Evolutionary conservation across 2,329 filamentous ascomycete species (phyloP).

Genomic region (Curvularia spicifera): DNA sequence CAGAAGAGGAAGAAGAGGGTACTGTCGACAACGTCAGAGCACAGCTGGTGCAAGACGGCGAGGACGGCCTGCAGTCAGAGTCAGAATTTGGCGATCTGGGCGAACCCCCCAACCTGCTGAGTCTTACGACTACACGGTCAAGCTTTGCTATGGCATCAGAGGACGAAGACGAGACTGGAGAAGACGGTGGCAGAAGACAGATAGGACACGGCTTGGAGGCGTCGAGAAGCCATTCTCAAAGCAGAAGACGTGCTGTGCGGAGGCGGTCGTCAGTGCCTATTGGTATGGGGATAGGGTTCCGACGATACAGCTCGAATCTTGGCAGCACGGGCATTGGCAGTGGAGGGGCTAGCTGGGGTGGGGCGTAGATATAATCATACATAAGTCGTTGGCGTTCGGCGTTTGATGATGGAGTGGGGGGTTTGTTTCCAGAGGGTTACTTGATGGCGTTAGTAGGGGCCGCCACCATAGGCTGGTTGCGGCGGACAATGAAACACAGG

Average conservation of each 20-base stretch:
- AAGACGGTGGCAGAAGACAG: slow-evolving; percentile 16
- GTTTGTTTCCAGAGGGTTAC: not conserved
- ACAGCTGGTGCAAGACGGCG: slow-evolving; percentile 7
- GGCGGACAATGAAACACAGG: not conserved
- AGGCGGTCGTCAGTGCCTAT: slow-evolving; percentile 54
- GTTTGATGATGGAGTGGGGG: slow-evolving; percentile 1
- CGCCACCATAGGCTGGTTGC: not conserved
- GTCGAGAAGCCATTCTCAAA: slow-evolving; percentile 38
- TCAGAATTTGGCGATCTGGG: slow-evolving; percentile 48
- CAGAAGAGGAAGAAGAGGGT: slow-evolving; percentile 25
- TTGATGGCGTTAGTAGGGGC: not conserved
- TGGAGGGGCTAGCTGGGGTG: slow-evolving; percentile 46
- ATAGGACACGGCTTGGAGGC: slow-evolving; percentile 22
- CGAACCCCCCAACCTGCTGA: slow-evolving; percentile 43
- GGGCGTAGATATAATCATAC: slow-evolving; percentile 13
- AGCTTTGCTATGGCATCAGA: slow-evolving; percentile 34
- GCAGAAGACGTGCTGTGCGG: slow-evolving; percentile 41
- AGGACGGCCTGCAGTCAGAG: slow-evolving; percentile 38
- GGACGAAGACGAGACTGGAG: slow-evolving; percentile 30
- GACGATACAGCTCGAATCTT: slow-evolving; percentile 55
- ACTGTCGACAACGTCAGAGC: not conserved
- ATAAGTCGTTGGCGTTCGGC: not conserved
- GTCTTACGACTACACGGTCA: slow-evolving; percentile 39
- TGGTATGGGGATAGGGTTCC: slow-evolving; percentile 55
- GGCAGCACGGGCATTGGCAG: slow-evolving; percentile 48